Evolutionary conservation across 345 rosid species (phyloP).

Genomic region (Salix exigua): DNA sequence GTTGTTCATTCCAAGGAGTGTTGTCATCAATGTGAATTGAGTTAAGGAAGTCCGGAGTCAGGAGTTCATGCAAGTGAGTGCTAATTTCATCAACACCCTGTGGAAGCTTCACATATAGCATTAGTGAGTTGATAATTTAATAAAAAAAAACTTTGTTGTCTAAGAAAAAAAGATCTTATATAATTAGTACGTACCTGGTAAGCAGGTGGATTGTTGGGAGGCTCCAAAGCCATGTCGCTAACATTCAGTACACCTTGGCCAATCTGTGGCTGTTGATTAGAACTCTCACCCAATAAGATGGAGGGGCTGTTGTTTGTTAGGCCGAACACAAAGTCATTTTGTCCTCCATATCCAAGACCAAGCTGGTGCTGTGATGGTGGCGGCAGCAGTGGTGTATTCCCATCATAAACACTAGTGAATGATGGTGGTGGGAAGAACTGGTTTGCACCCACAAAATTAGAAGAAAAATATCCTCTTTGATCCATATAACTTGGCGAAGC

Average conservation of each 20-base stretch:
- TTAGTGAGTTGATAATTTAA: not conserved
- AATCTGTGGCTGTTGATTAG: not conserved
- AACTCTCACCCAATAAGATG: not conserved
- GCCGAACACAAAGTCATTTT: not conserved
- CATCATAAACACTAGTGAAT: conserved; percentile 1
- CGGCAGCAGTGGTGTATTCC: not conserved
- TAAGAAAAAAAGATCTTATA: not conserved
- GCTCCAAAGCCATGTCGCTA: not conserved
- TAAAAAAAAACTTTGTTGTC: not conserved
- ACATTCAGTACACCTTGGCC: not conserved
- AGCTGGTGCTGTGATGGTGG: not conserved
- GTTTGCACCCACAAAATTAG: not conserved
- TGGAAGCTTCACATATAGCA: not conserved
- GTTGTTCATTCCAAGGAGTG: conserved; percentile 4
- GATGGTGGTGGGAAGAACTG: not conserved
- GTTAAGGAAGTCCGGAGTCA: conserved; percentile 3
- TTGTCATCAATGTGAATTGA: not conserved
- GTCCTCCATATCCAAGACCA: conserved; percentile 6
- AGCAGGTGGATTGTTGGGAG: not conserved
- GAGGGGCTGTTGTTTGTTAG: not conserved
- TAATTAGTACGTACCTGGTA: conserved; percentile 8
- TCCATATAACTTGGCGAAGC: not conserved
- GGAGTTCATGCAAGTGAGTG: not conserved
- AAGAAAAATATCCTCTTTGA: not conserved
- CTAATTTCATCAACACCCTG: not conserved